Percentiles rank a stretch among this genome's conserved stretches.
Conservation (phyloP, 2,329 filamentous ascomycete species). For the Beauveria sp. region DNA sequence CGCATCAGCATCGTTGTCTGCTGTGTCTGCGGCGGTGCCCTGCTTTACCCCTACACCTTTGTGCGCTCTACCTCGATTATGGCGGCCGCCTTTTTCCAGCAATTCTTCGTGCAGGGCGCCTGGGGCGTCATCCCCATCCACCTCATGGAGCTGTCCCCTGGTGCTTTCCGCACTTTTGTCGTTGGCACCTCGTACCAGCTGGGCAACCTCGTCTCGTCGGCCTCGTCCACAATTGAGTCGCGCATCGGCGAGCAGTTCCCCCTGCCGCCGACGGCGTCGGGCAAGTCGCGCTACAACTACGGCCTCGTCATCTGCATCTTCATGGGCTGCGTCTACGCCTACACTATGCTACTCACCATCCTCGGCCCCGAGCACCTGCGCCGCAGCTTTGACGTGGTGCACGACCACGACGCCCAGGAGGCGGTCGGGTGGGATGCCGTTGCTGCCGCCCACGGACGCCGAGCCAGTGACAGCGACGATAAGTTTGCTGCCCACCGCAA, state of each 20-base stretch:
- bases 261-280: conserved; percentile 46
- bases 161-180: conserved; percentile 65
- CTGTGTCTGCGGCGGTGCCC: conserved; percentile 58
- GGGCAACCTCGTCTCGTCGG: conserved; percentile 64
- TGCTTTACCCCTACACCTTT: conserved; percentile 81
- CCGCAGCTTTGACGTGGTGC: conserved; percentile 42
- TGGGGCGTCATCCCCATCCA: conserved; percentile 75
- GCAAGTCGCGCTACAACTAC: conserved; percentile 57
- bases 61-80: conserved; percentile 55
- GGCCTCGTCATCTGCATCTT: conserved; percentile 86
- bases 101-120: conserved; percentile 70
- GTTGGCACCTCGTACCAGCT: conserved; percentile 70
- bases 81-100: conserved; percentile 76
- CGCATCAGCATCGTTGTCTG: conserved; percentile 61
- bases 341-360: conserved; percentile 54
- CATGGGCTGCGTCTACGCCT: conserved; percentile 73
- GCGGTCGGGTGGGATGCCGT: conserved; percentile 34
- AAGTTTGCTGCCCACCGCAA: not conserved
- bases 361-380: conserved; percentile 51
- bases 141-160: conserved; percentile 68
- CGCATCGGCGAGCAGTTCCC: conserved; percentile 70
- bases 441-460: conserved; percentile 8
- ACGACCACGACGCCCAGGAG: conserved; percentile 41
- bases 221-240: conserved; percentile 68
- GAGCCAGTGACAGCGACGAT: conserved; percentile 1